A percentile compares a stretch with the other conserved stretches of the same genome.
These are phyloP conservation scores for Capsicum baccatum DNA, from an alignment of 257 asterid genomes.

Conservation along the genomic window DNA sequence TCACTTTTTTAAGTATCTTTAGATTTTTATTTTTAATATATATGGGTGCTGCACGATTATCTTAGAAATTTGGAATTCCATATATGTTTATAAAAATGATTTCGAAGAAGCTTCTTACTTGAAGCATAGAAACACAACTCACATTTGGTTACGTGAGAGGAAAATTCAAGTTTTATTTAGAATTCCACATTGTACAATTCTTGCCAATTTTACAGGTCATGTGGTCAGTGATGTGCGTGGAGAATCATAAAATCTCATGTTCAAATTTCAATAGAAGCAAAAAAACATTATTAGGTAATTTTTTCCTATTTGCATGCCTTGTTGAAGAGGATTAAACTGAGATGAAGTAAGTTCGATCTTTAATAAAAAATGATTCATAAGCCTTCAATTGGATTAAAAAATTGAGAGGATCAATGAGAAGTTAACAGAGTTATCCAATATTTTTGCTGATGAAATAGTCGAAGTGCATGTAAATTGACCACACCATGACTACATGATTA, in stretches of 20 bases:
- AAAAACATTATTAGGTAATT: background rate
- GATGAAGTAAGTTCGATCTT: background rate
- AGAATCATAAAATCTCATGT: background rate
- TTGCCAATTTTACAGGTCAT: background rate
- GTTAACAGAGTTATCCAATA: background rate
- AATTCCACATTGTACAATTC: background rate
- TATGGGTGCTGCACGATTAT: too few species aligned
- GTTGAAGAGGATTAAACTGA: background rate
- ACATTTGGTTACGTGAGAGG: background rate
- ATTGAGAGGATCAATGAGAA: background rate
- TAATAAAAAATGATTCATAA: background rate
- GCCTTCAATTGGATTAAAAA: background rate
- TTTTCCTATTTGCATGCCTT: background rate
- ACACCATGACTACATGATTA: background rate
- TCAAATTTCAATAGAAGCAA: background rate
- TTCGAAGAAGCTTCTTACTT: conserved; percentile 12
- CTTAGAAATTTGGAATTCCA: too few species aligned
- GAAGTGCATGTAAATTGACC: background rate
- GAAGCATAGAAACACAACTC: background rate
- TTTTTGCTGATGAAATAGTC: background rate
- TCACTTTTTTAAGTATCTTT: too few species aligned
- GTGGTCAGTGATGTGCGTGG: background rate
- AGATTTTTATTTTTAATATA: too few species aligned
- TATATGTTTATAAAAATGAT: background rate
- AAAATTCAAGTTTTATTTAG: background rate